Percentiles rank a stretch among this genome's conserved stretches.
Conservation (phyloP, 2,329 filamentous ascomycete genomes). For the Clonostachys sp. region DNA sequence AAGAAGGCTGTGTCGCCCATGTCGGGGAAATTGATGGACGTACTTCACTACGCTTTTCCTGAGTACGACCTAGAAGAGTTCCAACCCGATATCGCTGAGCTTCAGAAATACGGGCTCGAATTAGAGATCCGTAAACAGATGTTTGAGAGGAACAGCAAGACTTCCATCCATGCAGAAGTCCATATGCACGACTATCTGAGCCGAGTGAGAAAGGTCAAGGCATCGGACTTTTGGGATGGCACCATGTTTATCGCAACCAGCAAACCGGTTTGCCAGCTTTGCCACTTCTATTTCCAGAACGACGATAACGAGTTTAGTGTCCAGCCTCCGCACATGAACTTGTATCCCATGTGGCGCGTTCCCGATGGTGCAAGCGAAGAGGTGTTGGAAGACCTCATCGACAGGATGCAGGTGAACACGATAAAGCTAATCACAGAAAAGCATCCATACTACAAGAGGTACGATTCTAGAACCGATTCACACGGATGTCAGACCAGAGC, state of each 20-base stretch:
- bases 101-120: conserved; percentile 11
- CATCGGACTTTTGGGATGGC: conserved; percentile 15
- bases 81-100: conserved; percentile 4
- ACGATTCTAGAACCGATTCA: conserved; percentile 6
- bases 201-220: not conserved
- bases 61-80: not conserved
- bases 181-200: conserved; percentile 13
- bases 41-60: conserved; percentile 1
- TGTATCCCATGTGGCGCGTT: conserved; percentile 24
- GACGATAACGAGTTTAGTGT: conserved; percentile 4
- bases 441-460: not conserved
- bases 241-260: conserved; percentile 24
- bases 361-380: conserved; percentile 12
- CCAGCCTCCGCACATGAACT: conserved; percentile 19
- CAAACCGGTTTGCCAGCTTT: conserved; percentile 27
- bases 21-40: conserved; percentile 1
- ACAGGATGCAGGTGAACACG: conserved; percentile 34
- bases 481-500: not conserved
- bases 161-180: conserved; percentile 22
- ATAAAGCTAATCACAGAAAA: conserved; percentile 13
- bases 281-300: conserved; percentile 21
- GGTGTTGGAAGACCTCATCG: conserved; percentile 14
- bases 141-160: conserved; percentile 6
- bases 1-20: conserved; percentile 1
- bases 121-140: conserved; percentile 5